Percentiles rank a stretch among this genome's conserved stretches.
phyloP scores from a whole-genome alignment of 2,329 filamentous ascomycete genomes.

The Neurospora crassa region DNA sequence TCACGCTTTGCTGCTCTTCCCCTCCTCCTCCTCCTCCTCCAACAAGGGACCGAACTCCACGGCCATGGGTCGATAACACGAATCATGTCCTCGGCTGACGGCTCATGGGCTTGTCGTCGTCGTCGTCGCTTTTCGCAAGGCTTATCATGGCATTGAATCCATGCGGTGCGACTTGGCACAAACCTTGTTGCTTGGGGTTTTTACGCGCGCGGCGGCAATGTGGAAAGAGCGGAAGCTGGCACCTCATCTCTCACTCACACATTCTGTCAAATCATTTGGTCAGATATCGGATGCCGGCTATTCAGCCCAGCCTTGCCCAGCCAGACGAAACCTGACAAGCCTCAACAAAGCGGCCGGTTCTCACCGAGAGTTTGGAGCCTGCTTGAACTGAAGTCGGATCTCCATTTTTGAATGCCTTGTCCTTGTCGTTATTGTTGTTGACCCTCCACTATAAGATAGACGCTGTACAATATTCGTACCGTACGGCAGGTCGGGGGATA shows the following conservation, averaged over 20 bases:
- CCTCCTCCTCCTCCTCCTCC: background rate
- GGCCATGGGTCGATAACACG: background rate
- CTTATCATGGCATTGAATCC: background rate
- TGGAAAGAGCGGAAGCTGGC: background rate
- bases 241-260: background rate
- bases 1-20: background rate
- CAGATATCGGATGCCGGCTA: background rate
- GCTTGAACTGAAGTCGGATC: background rate
- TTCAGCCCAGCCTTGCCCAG: background rate
- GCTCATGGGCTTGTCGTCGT: background rate
- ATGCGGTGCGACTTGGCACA: background rate
- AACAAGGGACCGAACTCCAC: background rate
- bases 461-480: background rate
- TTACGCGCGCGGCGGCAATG: background rate
- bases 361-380: background rate
- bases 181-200: background rate
- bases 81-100: background rate
- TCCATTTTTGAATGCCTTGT: background rate
- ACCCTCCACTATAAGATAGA: background rate
- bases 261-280: background rate
- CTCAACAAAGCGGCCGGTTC: background rate
- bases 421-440: background rate
- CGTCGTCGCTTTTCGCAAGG: background rate
- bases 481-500: background rate
- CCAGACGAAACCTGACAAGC: background rate